Percentiles rank a stretch among this genome's conserved stretches.
phyloP scores from a whole-genome alignment of 257 asterid genomes.

The Ligustrum vulgare region DNA sequence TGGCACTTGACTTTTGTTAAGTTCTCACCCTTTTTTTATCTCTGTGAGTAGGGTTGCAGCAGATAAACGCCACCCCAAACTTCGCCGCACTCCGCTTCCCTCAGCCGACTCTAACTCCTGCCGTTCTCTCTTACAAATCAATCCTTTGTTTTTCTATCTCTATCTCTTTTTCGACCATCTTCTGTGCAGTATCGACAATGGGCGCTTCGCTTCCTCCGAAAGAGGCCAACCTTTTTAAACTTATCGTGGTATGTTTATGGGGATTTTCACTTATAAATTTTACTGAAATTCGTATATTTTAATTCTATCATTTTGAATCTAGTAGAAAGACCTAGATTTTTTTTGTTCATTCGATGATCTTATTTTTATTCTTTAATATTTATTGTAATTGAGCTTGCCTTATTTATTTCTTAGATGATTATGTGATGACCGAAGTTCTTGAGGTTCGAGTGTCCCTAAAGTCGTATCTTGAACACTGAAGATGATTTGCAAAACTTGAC shows the following conservation, averaged over 20 bases:
- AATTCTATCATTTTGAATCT: slow-evolving; percentile 7
- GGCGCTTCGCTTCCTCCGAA: slow-evolving; percentile 95
- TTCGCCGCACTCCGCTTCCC: slow-evolving; percentile 24
- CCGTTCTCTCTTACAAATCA: slow-evolving; percentile 15
- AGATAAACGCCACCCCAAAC: slow-evolving; percentile 75
- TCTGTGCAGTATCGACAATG: slow-evolving; percentile 45
- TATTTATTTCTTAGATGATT: neutral
- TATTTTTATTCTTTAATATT: neutral
- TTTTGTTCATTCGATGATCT: neutral
- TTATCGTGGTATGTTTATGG: slow-evolving; percentile 81
- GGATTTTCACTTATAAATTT: slow-evolving; percentile 18
- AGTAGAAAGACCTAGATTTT: slow-evolving; percentile 44
- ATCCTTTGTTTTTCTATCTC: neutral
- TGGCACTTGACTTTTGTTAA: neutral
- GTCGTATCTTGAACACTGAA: no score
- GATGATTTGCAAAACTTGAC: no score
- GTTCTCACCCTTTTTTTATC: neutral
- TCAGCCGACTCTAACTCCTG: slow-evolving; percentile 7
- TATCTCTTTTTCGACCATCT: no score
- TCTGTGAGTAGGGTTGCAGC: slow-evolving; percentile 79
- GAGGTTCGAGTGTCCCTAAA: no score
- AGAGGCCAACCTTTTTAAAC: slow-evolving; percentile 98
- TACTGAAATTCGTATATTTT: slow-evolving; percentile 1
- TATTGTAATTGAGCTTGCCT: neutral
- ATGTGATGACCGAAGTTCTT: neutral